Conservation (phyloP, 1,139 yeast genomes). For the Protomyces lactucae-debilis region DNA sequence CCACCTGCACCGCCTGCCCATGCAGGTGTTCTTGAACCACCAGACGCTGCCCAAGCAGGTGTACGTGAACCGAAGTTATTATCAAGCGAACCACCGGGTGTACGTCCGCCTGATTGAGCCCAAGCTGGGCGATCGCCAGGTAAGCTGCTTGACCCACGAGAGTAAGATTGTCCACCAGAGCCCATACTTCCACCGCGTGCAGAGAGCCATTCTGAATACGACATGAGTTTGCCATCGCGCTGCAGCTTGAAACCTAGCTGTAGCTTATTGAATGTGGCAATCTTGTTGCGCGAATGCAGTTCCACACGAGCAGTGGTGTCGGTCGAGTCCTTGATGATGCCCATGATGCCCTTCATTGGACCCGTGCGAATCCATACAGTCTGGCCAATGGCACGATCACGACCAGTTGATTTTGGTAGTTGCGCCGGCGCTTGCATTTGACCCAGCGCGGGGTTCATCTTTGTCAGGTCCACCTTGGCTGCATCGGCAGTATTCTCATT, state of each 20-base stretch:
- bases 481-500: conserved; percentile 68
- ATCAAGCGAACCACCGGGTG: conserved; percentile 38
- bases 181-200: conserved; percentile 39
- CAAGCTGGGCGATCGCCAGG: conserved; percentile 37
- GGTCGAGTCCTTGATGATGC: conserved; percentile 88
- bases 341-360: conserved; percentile 92
- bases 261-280: conserved; percentile 74
- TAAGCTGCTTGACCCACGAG: conserved; percentile 31
- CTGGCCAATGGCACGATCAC: conserved; percentile 74
- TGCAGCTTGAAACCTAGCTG: conserved; percentile 55
- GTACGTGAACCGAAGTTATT: conserved; percentile 48
- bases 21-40: conserved; percentile 55
- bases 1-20: conserved; percentile 43
- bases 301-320: conserved; percentile 89
- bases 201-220: conserved; percentile 75
- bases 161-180: conserved; percentile 34
- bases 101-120: conserved; percentile 34
- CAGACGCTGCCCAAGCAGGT: conserved; percentile 49
- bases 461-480: conserved; percentile 20
- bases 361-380: conserved; percentile 77
- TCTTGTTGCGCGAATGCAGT: conserved; percentile 85
- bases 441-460: conserved; percentile 30
- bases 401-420: conserved; percentile 54
- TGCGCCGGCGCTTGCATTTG: conserved; percentile 49
- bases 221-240: conserved; percentile 55